Conservation (phyloP, 2,329 filamentous ascomycete species). For the Mollisia scopiformis region DNA sequence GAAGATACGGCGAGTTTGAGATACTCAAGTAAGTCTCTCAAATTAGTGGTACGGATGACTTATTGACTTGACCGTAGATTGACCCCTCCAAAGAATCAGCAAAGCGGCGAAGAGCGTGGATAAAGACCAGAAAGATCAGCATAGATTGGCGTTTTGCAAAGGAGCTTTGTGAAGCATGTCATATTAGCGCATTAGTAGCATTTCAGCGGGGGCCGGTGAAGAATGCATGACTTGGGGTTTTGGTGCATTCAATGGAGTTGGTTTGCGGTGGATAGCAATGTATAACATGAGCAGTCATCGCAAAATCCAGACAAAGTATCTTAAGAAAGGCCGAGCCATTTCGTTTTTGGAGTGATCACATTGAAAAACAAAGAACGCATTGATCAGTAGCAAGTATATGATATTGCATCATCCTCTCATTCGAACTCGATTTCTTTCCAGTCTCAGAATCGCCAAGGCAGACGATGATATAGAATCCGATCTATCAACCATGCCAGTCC, state of each 20-base stretch:
- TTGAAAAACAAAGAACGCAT: not conserved
- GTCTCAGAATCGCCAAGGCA: not conserved
- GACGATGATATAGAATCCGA: not conserved
- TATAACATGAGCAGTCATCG: too few relatives aligned
- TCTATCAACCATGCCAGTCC: not conserved
- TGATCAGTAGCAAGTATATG: not conserved
- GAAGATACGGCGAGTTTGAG: constrained; percentile 78
- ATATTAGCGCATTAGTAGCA: not conserved
- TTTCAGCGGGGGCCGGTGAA: too few relatives aligned
- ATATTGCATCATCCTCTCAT: not conserved
- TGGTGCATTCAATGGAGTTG: not conserved
- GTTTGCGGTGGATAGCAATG: not conserved
- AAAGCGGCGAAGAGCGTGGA: not conserved
- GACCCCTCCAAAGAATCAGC: not conserved
- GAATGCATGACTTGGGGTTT: too few relatives aligned
- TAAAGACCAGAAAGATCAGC: not conserved
- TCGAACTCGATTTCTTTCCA: constrained; percentile 1
- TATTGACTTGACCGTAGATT: not conserved
- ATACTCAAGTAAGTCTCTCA: constrained; percentile 64
- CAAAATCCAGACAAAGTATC: too few relatives aligned
- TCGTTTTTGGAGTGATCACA: not conserved
- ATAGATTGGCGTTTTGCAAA: not conserved
- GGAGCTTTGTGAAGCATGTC: not conserved
- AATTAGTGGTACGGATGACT: too few relatives aligned
- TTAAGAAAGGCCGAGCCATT: not conserved